A percentile compares a stretch with the other conserved stretches of the same genome.
Evolutionary conservation across 2,329 filamentous ascomycete genomes (phyloP).

Genomic region (Madurella mycetomatis): DNA sequence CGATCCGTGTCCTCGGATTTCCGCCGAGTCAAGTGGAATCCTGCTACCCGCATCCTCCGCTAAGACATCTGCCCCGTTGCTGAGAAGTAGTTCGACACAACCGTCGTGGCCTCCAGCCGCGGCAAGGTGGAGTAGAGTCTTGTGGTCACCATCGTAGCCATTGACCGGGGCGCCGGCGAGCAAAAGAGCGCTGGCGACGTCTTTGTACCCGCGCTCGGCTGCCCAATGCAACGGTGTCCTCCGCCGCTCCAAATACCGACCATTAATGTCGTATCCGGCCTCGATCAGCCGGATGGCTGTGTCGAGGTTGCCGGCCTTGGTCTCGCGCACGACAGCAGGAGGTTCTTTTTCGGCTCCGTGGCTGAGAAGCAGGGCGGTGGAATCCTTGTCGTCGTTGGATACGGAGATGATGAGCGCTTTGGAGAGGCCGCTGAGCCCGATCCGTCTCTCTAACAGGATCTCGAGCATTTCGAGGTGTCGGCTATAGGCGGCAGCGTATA

Average conservation of each 20-base stretch:
- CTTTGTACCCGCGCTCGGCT: background rate
- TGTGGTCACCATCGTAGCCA: background rate
- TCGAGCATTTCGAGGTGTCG: too few species aligned
- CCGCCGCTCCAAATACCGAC: background rate
- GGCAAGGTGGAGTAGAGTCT: background rate
- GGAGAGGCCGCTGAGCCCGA: too few species aligned
- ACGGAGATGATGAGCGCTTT: too few species aligned
- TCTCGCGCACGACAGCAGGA: background rate
- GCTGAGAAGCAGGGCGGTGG: background rate
- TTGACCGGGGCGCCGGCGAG: background rate
- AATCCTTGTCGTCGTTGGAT: background rate
- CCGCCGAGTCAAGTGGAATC: background rate
- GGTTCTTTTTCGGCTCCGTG: background rate
- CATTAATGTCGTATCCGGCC: background rate
- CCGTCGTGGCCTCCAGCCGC: background rate
- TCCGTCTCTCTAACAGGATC: too few species aligned
- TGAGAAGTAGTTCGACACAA: background rate
- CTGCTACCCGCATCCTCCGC: background rate
- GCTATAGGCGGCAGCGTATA: too few species aligned
- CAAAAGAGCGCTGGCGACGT: background rate
- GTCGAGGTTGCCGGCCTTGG: background rate
- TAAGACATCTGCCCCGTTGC: background rate
- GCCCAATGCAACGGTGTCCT: background rate
- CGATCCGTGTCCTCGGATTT: background rate
- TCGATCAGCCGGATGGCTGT: background rate